phyloP scores from a whole-genome alignment of 208 protist genomes.

The Lotmaria passim region DNA sequence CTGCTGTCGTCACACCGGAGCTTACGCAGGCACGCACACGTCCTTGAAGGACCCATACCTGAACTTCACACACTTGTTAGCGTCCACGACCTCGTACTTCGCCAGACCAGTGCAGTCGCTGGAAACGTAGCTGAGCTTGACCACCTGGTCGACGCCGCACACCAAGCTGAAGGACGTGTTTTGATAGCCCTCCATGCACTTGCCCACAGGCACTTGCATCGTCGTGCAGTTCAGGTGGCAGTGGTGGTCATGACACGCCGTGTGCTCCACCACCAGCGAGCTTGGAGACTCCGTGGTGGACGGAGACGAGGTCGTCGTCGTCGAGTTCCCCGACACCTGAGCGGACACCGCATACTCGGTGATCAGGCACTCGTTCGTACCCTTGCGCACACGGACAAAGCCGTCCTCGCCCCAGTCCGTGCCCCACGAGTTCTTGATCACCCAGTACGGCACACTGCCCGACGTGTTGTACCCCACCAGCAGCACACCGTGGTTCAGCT shows the following conservation, averaged over 20 bases:
- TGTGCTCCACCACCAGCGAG: slow-evolving; percentile 15
- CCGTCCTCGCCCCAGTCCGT: slow-evolving; percentile 73
- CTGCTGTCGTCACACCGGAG: too few relatives aligned
- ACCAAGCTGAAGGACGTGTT: slow-evolving; percentile 17
- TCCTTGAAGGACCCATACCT: neutral
- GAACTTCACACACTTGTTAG: neutral
- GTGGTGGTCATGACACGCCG: slow-evolving; percentile 14
- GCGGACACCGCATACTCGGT: slow-evolving; percentile 35
- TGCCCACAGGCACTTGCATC: neutral
- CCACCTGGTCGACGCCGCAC: slow-evolving; percentile 35
- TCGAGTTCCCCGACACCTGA: slow-evolving; percentile 6
- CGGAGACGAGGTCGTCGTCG: neutral
- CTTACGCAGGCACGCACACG: neutral
- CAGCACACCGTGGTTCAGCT: slow-evolving; percentile 80
- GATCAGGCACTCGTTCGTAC: slow-evolving; percentile 58
- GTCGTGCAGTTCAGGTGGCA: slow-evolving; percentile 17
- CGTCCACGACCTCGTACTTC: neutral
- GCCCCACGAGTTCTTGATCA: slow-evolving; percentile 91
- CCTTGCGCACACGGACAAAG: slow-evolving; percentile 69
- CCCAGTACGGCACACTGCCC: slow-evolving; percentile 72
- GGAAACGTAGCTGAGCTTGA: slow-evolving; percentile 27
- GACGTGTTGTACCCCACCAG: slow-evolving; percentile 75
- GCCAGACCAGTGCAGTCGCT: slow-evolving; percentile 33
- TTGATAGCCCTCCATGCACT: neutral
- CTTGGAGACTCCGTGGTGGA: slow-evolving; percentile 4